Percentiles rank a stretch among this genome's conserved stretches.
Conservation (phyloP, 2,329 filamentous ascomycete genomes). For the Fusarium mexicanum region DNA sequence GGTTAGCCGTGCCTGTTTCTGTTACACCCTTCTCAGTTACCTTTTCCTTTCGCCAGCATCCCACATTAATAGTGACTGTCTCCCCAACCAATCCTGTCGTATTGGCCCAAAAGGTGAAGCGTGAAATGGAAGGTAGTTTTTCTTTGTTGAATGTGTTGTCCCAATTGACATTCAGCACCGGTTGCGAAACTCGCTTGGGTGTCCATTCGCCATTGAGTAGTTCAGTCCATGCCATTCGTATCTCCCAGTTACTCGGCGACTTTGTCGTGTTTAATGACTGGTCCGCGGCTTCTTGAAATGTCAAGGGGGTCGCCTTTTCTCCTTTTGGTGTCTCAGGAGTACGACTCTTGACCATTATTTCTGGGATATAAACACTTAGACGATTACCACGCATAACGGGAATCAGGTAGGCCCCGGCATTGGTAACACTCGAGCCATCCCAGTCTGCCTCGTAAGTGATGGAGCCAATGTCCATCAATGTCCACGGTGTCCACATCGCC, state of each 20-base stretch:
- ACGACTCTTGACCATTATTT: neutral
- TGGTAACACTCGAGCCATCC: neutral
- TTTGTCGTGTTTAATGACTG: neutral
- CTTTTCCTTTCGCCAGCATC: neutral
- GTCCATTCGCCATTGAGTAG: neutral
- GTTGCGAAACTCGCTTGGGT: neutral
- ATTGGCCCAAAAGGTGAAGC: neutral
- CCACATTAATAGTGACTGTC: neutral
- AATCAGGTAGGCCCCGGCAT: neutral
- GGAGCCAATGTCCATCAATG: neutral
- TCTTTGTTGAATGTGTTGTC: neutral
- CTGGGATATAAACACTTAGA: neutral
- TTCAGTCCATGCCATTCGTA: neutral
- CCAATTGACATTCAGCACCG: neutral
- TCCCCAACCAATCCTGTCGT: neutral
- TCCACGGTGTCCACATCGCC: neutral
- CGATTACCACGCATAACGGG: neutral
- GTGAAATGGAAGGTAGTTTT: neutral
- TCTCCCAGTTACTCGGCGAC: neutral
- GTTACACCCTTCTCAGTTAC: rapidly evolving
- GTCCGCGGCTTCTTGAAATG: neutral
- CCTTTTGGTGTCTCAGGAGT: neutral
- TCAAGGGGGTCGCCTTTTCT: neutral
- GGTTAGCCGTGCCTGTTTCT: neutral
- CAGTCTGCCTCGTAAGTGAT: neutral